Percentiles rank a stretch among this genome's conserved stretches.
These are phyloP conservation scores for Crataegus laevigata DNA, from an alignment of 306 rosid species.

Conservation along the genomic window DNA sequence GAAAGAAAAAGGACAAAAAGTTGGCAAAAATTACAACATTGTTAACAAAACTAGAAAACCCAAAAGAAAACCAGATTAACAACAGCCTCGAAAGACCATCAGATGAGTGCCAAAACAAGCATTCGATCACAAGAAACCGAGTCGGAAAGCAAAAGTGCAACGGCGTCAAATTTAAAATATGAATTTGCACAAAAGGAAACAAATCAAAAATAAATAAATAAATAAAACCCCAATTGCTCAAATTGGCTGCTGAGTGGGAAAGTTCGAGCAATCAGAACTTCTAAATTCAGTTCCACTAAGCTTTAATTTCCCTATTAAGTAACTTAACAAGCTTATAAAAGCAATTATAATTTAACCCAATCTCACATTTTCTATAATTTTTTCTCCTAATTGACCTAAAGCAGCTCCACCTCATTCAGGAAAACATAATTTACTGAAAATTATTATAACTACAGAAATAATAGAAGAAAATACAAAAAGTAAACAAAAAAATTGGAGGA, in stretches of 20 bases:
- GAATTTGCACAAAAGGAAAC: background rate
- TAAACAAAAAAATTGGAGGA: background rate
- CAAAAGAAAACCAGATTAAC: background rate
- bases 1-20: conserved; percentile 16
- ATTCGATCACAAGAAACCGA: background rate
- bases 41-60: conserved; percentile 2
- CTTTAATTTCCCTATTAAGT: background rate
- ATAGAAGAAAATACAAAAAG: background rate
- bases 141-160: conserved; percentile 4
- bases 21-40: background rate
- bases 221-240: background rate
- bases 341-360: conserved; percentile 18
- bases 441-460: background rate
- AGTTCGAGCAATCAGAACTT: background rate
- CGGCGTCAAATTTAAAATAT: background rate
- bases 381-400: conserved; percentile 10
- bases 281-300: background rate
- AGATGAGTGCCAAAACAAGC: background rate
- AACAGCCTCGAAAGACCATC: background rate
- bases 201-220: background rate
- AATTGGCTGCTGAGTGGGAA: background rate
- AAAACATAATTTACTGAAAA: background rate
- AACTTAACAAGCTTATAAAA: background rate
- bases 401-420: conserved; percentile 12
- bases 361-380: conserved; percentile 17